These are phyloP conservation scores for Lyophyllum decastes DNA, from an alignment of 768 basidiomycete species.

Conservation along the genomic window DNA sequence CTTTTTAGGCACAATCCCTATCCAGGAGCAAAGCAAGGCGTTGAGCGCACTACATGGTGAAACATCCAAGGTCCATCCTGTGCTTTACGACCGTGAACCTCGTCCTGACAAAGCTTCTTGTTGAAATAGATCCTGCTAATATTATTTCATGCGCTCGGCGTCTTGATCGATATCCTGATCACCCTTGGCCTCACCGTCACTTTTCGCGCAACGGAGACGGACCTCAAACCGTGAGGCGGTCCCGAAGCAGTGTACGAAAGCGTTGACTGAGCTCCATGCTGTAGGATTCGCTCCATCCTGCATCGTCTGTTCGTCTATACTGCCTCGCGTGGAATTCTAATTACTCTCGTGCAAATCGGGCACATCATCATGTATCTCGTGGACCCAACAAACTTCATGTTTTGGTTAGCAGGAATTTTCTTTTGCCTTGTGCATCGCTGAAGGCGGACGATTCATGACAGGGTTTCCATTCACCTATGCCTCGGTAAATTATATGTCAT, in stretches of 20 bases:
- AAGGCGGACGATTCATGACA: background rate
- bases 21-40: background rate
- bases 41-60: background rate
- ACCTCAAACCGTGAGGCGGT: background rate
- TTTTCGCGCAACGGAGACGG: background rate
- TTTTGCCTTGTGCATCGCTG: background rate
- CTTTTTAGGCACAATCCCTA: background rate
- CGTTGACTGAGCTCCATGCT: background rate
- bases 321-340: slow-evolving; percentile 9
- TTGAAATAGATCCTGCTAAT: background rate
- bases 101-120: background rate
- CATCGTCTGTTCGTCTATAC: slow-evolving; percentile 9
- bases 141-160: slow-evolving; percentile 1
- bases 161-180: slow-evolving; percentile 7
- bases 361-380: slow-evolving; percentile 13
- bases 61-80: background rate
- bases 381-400: background rate
- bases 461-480: slow-evolving; percentile 6
- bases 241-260: background rate
- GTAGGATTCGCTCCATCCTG: slow-evolving; percentile 7
- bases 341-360: slow-evolving; percentile 8
- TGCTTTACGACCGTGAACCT: too few relatives aligned
- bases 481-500: slow-evolving; percentile 12
- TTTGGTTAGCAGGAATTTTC: background rate
- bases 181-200: slow-evolving; percentile 5